Percentiles rank a stretch among this genome's conserved stretches.
phyloP scores from a whole-genome alignment of 208 protist species.

The Acanthamoeba culbertsoni region DNA sequence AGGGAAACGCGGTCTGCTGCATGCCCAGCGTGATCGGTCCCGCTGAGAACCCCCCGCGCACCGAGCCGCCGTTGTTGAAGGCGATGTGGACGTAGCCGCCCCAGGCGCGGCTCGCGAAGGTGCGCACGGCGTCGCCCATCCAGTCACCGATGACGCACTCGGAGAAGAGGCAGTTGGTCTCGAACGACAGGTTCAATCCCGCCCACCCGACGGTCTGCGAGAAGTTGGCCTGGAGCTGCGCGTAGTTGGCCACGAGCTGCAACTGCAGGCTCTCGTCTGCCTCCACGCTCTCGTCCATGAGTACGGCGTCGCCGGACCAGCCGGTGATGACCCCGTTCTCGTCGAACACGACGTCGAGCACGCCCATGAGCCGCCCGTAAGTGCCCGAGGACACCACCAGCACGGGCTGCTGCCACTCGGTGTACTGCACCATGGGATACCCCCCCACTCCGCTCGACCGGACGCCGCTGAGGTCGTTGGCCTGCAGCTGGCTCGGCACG shows the following conservation, averaged over 20 bases:
- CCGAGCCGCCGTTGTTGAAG: constrained; percentile 4
- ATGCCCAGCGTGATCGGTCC: neutral
- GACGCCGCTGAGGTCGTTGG: neutral
- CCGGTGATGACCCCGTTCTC: neutral
- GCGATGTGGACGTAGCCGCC: neutral
- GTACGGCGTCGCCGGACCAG: neutral
- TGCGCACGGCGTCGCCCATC: neutral
- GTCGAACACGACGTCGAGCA: constrained; percentile 33
- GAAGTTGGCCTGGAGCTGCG: constrained; percentile 1
- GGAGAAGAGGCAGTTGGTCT: constrained; percentile 11
- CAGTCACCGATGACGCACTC: neutral
- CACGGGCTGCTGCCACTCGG: constrained; percentile 11
- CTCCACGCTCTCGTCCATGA: constrained; percentile 15
- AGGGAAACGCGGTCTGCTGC: constrained; percentile 34
- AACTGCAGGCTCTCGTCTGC: neutral
- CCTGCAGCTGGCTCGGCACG: constrained; percentile 11
- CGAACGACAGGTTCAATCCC: neutral
- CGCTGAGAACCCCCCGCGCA: neutral
- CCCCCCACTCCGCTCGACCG: neutral
- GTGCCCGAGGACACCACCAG: constrained; percentile 6
- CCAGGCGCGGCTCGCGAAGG: neutral
- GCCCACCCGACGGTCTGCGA: neutral
- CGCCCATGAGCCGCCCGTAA: neutral
- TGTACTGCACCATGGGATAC: neutral
- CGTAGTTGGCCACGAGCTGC: neutral